Evolutionary conservation across 2,329 filamentous ascomycete genomes (phyloP).

Genomic region (Pleurostoma richardsiae): DNA sequence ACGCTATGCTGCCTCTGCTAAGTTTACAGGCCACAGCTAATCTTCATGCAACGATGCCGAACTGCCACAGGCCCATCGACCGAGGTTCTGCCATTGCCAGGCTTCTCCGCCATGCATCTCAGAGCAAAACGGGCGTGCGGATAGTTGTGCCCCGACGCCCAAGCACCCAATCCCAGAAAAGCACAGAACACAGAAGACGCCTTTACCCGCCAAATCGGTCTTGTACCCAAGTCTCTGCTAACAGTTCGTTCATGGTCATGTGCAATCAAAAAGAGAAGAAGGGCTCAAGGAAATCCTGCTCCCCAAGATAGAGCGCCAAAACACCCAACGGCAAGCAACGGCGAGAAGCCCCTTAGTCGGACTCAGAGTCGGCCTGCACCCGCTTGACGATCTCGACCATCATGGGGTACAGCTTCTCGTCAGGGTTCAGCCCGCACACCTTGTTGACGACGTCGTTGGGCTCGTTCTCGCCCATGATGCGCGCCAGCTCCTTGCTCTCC

Average conservation of each 20-base stretch:
- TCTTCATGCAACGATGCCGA: too few species aligned
- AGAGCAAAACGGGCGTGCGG: too few species aligned
- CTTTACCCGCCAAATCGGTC: not conserved
- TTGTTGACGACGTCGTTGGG: constrained; percentile 67
- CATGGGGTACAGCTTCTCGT: constrained; percentile 71
- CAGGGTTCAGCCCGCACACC: constrained; percentile 74
- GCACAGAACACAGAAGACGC: not conserved
- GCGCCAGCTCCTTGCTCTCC: constrained; percentile 79
- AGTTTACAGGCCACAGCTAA: too few species aligned
- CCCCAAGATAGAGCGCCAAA: not conserved
- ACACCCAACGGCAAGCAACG: not conserved
- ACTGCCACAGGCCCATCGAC: too few species aligned
- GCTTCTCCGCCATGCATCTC: too few species aligned
- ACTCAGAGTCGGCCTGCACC: constrained; percentile 61
- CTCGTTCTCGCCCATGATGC: constrained; percentile 69
- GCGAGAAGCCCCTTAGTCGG: constrained; percentile 12
- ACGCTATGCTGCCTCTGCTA: too few species aligned
- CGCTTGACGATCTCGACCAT: constrained; percentile 76
- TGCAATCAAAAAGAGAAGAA: not conserved
- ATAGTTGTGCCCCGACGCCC: too few species aligned
- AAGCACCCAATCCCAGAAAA: not conserved
- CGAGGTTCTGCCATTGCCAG: too few species aligned
- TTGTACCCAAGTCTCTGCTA: too few species aligned
- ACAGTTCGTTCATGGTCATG: not conserved
- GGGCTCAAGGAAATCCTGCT: not conserved